These are phyloP conservation scores for Camelina neglecta DNA, from an alignment of 345 rosid species.

Conservation along the genomic window DNA sequence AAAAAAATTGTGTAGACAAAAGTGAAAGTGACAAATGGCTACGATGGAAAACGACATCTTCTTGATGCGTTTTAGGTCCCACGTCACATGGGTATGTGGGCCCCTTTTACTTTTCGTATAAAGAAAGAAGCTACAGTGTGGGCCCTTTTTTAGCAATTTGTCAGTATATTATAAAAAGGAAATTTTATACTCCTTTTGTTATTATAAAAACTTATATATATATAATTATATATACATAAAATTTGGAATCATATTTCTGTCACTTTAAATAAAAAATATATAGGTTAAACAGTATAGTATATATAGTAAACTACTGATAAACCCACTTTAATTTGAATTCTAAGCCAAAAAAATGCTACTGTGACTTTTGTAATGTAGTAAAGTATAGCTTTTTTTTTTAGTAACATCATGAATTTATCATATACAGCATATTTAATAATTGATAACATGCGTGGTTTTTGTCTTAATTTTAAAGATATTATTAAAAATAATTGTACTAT, in stretches of 20 bases:
- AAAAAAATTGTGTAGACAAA: slow-evolving; percentile 13
- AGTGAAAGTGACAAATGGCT: slow-evolving; percentile 46
- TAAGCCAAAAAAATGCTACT: too few species aligned
- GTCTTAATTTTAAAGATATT: neutral
- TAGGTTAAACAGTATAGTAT: neutral
- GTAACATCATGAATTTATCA: neutral
- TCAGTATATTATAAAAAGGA: slow-evolving; percentile 30
- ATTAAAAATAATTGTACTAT: neutral
- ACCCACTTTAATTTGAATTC: too few species aligned
- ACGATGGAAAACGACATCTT: slow-evolving; percentile 45
- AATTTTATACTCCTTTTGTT: neutral
- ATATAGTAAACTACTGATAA: neutral
- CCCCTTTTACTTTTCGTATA: slow-evolving; percentile 40
- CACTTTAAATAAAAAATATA: neutral
- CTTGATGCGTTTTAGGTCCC: slow-evolving; percentile 51
- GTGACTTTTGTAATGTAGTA: too few species aligned
- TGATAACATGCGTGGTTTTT: neutral
- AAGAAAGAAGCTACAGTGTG: slow-evolving; percentile 44
- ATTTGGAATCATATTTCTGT: slow-evolving; percentile 25
- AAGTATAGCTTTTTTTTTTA: too few species aligned
- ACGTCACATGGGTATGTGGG: slow-evolving; percentile 49
- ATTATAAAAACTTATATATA: neutral
- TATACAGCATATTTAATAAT: neutral
- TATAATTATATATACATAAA: neutral
- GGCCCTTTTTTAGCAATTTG: slow-evolving; percentile 21